Evolutionary conservation across 768 basidiomycete genomes (phyloP).

Genomic region (Tricholoma bakamatsutake): DNA sequence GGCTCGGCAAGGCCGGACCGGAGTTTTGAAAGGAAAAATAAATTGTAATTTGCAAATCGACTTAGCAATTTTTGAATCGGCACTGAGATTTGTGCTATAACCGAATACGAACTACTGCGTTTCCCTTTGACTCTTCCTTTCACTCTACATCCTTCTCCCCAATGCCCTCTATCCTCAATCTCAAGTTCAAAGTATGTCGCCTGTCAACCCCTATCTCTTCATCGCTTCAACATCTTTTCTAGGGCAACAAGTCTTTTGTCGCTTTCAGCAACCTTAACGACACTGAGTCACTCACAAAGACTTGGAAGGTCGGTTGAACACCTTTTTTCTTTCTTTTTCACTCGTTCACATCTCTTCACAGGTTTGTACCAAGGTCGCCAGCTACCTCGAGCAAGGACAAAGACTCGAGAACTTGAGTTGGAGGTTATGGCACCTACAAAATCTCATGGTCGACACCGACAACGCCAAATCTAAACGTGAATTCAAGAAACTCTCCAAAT

Average conservation of each 20-base stretch:
- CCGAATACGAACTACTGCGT: background rate
- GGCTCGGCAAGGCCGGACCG: too few species aligned
- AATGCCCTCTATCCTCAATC: constrained; percentile 81
- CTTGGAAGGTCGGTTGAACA: constrained; percentile 67
- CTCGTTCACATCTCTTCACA: constrained; percentile 18
- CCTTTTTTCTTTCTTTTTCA: background rate
- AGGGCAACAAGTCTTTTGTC: constrained; percentile 95
- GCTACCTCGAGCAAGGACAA: constrained; percentile 87
- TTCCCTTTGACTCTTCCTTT: background rate
- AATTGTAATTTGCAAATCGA: background rate
- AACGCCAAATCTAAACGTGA: constrained; percentile 85
- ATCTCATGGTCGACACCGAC: constrained; percentile 86
- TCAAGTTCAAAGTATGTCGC: constrained; percentile 71
- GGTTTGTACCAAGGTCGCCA: constrained; percentile 89
- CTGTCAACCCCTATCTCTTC: constrained; percentile 5
- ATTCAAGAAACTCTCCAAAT: constrained; percentile 84
- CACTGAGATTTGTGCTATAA: constrained; percentile 13
- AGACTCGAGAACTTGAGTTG: constrained; percentile 89
- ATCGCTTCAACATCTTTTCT: constrained; percentile 7
- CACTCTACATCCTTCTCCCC: constrained; percentile 7
- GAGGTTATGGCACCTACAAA: constrained; percentile 91
- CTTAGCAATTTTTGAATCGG: constrained; percentile 12
- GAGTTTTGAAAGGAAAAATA: constrained; percentile 3
- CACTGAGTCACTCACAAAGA: constrained; percentile 79
- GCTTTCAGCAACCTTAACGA: constrained; percentile 87